Base-by-base conservation (phyloP, 768 basidiomycete genomes). In the Suillus americanus region DNA sequence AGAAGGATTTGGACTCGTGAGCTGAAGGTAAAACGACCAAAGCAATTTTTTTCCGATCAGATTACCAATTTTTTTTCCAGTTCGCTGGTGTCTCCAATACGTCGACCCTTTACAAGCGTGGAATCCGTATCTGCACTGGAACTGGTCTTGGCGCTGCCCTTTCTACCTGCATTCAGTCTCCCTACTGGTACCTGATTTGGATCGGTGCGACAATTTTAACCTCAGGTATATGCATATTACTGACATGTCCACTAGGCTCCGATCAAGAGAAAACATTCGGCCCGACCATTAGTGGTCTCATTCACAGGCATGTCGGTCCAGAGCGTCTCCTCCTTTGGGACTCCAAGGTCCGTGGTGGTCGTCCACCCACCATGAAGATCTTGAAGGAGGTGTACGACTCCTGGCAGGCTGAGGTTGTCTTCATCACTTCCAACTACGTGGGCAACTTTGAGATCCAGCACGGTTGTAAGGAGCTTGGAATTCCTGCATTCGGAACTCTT, bases 221-320 rank as follows among this genome's bases (percentile, higher is more conserved):
- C 59, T 46, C n/a, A 20, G 8, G 62, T 30, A 45, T 56, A 63
- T 37, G 66, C 50, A 43, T 45, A 65, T 71, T 9, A 71, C 60
- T 59, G 40, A 59, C 40, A 59, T 63, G 7, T 64, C n/a, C 70
- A 45, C 62, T 68, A 86, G 89, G 89, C 61, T 90, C 89, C 63
- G 90, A 92, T 71, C 90, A 92, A 75, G 90, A 90, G 75, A 91
- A 89, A 78, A 92, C 91, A 2, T 93, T 94, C 69, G 92, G 92
- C 3, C 87, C 89, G 28, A 92, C 90, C 23, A 90, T 93, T 66
- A 85, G 84, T 66, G 85, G 86, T 37, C 82, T 93, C 61, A 92
- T 93, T 68, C 84, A 85, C 69, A 82, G 84, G 66, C 84, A 91
- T 72, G 79, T 93, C 53, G 88, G 82, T 67, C 89, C 90, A 35